Conservation (phyloP, 1,139 yeast species). For the Yamadazyma kanchanaburiensis region DNA sequence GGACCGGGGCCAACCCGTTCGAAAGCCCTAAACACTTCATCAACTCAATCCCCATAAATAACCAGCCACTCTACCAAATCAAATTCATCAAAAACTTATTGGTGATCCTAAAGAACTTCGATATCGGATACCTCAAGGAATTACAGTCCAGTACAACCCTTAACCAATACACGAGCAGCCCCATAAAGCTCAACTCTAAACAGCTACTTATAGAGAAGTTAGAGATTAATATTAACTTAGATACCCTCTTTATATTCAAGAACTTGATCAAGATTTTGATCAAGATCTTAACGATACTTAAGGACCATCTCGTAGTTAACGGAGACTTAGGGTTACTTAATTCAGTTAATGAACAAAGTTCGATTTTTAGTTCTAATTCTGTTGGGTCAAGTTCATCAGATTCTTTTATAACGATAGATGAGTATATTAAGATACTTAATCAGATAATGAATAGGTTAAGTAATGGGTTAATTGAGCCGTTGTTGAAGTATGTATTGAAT, state of each 20-base stretch:
- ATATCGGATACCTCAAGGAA: constrained; percentile 26
- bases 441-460: constrained; percentile 29
- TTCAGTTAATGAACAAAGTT: constrained; percentile 16
- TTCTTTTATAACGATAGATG: constrained; percentile 26
- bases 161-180: constrained; percentile 23
- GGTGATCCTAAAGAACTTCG: constrained; percentile 38
- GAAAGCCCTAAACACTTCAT: constrained; percentile 13
- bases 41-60: constrained; percentile 9
- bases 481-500: constrained; percentile 26
- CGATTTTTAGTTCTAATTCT: constrained; percentile 35
- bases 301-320: constrained; percentile 14
- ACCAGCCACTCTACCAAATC: constrained; percentile 29
- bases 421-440: constrained; percentile 28
- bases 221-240: constrained; percentile 43
- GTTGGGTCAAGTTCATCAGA: constrained; percentile 23
- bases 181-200: constrained; percentile 39
- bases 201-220: constrained; percentile 45
- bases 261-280: constrained; percentile 30
- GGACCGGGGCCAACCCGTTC: constrained; percentile 12
- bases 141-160: constrained; percentile 13
- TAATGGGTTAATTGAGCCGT: constrained; percentile 39
- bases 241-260: constrained; percentile 38
- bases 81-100: constrained; percentile 35
- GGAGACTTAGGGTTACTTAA: constrained; percentile 7
- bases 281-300: constrained; percentile 25